Evolutionary conservation across 2,329 filamentous ascomycete genomes (phyloP).

Genomic region (Talaromyces amestolkiae): DNA sequence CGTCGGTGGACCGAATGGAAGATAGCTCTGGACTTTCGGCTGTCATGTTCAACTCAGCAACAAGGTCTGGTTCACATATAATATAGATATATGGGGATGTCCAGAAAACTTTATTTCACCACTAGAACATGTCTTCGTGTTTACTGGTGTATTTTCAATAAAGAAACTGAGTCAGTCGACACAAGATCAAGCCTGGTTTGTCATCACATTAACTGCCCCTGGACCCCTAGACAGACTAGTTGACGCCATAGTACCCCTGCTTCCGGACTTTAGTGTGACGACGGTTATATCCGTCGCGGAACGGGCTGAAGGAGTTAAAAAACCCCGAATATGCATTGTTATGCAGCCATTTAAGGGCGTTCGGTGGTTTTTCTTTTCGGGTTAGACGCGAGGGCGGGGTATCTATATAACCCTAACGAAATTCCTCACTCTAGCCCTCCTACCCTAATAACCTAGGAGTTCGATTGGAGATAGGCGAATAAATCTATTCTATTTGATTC

Average conservation of each 20-base stretch:
- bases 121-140: background rate
- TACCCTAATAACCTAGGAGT: background rate
- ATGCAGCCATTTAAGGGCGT: background rate
- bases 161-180: background rate
- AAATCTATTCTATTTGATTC: too few species aligned
- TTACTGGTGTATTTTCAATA: background rate
- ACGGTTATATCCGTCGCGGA: background rate
- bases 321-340: background rate
- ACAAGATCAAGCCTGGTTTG: background rate
- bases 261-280: background rate
- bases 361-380: background rate
- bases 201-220: background rate
- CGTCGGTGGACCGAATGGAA: background rate
- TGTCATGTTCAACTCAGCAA: background rate
- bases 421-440: background rate
- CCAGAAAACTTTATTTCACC: background rate
- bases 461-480: too few species aligned
- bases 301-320: background rate
- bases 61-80: background rate
- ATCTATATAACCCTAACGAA: background rate
- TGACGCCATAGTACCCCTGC: background rate
- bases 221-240: background rate
- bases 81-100: background rate
- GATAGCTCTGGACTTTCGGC: background rate
- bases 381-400: background rate